Evolutionary conservation across 345 rosid genomes (phyloP).

Genomic region (Brassica nigra): DNA sequence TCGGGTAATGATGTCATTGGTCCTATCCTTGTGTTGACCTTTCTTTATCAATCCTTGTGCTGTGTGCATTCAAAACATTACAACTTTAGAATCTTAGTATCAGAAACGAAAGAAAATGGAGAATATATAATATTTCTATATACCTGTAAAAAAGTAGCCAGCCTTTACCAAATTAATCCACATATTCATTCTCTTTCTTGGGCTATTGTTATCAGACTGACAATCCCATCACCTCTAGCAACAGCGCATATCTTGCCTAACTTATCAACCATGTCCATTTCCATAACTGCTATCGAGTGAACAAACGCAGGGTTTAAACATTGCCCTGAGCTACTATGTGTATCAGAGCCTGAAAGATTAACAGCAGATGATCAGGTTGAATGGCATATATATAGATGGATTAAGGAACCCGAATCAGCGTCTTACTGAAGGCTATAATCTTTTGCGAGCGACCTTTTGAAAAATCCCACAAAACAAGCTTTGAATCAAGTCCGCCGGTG

Average conservation of each 20-base stretch:
- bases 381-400: background rate
- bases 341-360: constrained; percentile 48
- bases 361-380: background rate
- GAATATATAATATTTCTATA: too few relatives aligned
- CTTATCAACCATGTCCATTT: constrained; percentile 68
- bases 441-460: constrained; percentile 74
- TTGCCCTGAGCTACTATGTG: constrained; percentile 49
- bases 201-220: constrained; percentile 49
- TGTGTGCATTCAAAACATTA: too few relatives aligned
- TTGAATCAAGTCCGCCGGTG: constrained; percentile 91
- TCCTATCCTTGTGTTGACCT: too few relatives aligned
- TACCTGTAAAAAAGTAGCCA: too few relatives aligned
- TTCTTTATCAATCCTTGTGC: too few relatives aligned
- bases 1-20: background rate
- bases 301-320: constrained; percentile 91
- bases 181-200: too few relatives aligned
- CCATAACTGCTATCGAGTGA: constrained; percentile 79
- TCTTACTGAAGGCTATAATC: constrained; percentile 69
- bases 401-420: background rate
- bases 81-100: too few relatives aligned
- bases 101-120: too few relatives aligned
- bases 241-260: constrained; percentile 65
- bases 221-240: constrained; percentile 83
- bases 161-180: too few relatives aligned
- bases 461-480: constrained; percentile 92